Evolutionary conservation across 2,329 filamentous ascomycete genomes (phyloP).

Genomic region (Aplosporella prunicola): DNA sequence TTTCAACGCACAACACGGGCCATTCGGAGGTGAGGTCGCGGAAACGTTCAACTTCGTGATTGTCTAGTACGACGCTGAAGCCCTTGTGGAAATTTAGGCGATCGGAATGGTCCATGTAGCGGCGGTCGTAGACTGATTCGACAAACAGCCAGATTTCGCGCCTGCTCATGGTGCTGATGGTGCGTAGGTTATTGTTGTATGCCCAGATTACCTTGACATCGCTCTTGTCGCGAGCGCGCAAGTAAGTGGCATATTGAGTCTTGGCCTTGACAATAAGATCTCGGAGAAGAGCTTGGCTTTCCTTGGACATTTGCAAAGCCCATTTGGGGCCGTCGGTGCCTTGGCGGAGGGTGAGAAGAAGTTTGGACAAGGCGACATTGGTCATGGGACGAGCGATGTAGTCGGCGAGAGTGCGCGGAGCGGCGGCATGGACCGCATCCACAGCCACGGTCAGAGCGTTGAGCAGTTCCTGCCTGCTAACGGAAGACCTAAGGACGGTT

Average conservation of each 20-base stretch:
- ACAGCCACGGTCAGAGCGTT: slow-evolving; percentile 5
- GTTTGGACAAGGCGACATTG: slow-evolving; percentile 2
- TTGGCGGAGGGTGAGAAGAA: not conserved
- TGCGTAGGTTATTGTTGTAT: not conserved
- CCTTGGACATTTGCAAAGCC: not conserved
- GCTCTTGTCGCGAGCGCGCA: slow-evolving; percentile 4
- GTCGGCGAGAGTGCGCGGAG: slow-evolving; percentile 3
- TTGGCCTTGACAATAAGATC: slow-evolving; percentile 6
- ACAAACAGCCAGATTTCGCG: slow-evolving; percentile 1
- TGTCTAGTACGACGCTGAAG: slow-evolving; percentile 6
- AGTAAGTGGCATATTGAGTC: slow-evolving; percentile 8
- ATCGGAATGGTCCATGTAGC: slow-evolving; percentile 2
- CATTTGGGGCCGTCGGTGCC: not conserved
- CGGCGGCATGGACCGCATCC: slow-evolving; percentile 1
- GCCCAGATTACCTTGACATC: slow-evolving; percentile 6
- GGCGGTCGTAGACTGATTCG: not conserved
- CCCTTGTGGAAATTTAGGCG: not conserved
- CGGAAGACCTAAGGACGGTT: not conserved
- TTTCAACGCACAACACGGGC: slow-evolving; percentile 1
- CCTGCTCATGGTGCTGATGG: not conserved
- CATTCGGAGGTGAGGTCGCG: not conserved
- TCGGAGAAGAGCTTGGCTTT: not conserved
- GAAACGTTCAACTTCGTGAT: slow-evolving; percentile 1
- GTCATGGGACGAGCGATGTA: slow-evolving; percentile 8
- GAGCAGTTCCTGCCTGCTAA: slow-evolving; percentile 6